phyloP scores from a whole-genome alignment of 352 stramenopile genomes.

The Phytophthora agathidicida region DNA sequence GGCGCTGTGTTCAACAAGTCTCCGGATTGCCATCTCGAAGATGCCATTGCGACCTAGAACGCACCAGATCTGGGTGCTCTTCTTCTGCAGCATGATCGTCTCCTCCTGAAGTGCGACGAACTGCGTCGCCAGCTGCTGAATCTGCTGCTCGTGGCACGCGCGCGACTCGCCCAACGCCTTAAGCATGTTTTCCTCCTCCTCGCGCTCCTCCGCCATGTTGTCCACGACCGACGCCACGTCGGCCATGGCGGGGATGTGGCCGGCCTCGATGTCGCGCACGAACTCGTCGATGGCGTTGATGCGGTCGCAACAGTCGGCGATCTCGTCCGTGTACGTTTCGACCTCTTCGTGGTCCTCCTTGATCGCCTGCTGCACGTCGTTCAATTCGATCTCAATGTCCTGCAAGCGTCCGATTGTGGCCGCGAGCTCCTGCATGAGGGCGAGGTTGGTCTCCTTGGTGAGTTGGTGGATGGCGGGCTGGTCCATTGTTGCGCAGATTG shows the following conservation, averaged over 20 bases:
- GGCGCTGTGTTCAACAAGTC: slow-evolving; percentile 21
- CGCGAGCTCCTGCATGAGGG: slow-evolving; percentile 39
- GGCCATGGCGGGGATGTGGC: slow-evolving; percentile 29
- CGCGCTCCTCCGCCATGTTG: slow-evolving; percentile 43
- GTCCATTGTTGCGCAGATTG: slow-evolving; percentile 20
- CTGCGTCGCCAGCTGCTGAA: slow-evolving; percentile 20
- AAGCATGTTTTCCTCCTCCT: slow-evolving; percentile 40
- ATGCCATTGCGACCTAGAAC: slow-evolving; percentile 36
- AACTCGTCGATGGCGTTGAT: slow-evolving; percentile 48
- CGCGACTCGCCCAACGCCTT: slow-evolving; percentile 28
- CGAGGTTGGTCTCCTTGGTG: slow-evolving; percentile 25
- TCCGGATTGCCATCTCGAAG: slow-evolving; percentile 30
- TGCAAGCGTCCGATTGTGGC: slow-evolving; percentile 24
- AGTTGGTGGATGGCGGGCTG: slow-evolving; percentile 2
- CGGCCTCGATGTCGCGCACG: slow-evolving; percentile 33
- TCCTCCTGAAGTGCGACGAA: slow-evolving; percentile 29
- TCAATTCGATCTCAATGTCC: slow-evolving; percentile 29
- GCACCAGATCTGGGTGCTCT: slow-evolving; percentile 36
- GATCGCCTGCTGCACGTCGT: slow-evolving; percentile 29
- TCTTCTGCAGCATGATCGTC: slow-evolving; percentile 34
- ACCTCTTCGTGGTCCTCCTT: slow-evolving; percentile 41
- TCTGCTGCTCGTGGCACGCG: slow-evolving; percentile 31
- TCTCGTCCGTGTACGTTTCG: slow-evolving; percentile 43
- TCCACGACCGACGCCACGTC: slow-evolving; percentile 26
- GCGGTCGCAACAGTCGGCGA: slow-evolving; percentile 44